phyloP scores from a whole-genome alignment of 805 yeast genomes.

The Wickerhamomyces rabaulensis region DNA sequence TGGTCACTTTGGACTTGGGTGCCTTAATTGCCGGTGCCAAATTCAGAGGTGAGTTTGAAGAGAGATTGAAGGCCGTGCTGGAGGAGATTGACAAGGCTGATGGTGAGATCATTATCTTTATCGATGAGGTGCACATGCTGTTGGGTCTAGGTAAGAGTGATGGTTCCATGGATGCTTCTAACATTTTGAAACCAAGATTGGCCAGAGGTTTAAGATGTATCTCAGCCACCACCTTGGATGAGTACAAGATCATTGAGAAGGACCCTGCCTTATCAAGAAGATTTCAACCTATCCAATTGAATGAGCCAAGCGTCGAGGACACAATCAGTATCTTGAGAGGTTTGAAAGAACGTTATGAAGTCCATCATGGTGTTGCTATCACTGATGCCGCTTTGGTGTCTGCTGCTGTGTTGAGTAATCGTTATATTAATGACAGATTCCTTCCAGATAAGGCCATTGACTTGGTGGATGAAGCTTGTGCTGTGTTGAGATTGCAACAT shows the following conservation, averaged over 20 bases:
- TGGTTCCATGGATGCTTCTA: conserved; percentile 95
- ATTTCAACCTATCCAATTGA: conserved; percentile 80
- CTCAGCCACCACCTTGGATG: conserved; percentile 95
- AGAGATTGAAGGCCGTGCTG: conserved; percentile 72
- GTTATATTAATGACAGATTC: conserved; percentile 88
- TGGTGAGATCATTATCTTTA: conserved; percentile 74
- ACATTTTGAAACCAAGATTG: conserved; percentile 84
- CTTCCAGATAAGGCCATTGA: conserved; percentile 97
- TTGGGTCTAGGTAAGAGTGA: conserved; percentile 91
- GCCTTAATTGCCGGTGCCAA: conserved; percentile 92
- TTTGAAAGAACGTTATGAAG: conserved; percentile 88
- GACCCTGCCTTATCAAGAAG: conserved; percentile 95
- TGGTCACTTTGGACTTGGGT: conserved; percentile 82
- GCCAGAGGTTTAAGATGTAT: conserved; percentile 94
- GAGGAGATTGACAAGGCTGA: conserved; percentile 77
- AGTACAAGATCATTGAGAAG: conserved; percentile 90
- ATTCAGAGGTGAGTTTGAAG: conserved; percentile 94
- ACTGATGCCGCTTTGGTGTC: conserved; percentile 90
- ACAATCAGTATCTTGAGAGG: conserved; percentile 91
- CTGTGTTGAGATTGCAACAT: conserved; percentile 88
- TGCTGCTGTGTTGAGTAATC: conserved; percentile 83
- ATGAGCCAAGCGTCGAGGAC: conserved; percentile 87
- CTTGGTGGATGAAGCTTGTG: conserved; percentile 95
- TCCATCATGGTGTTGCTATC: conserved; percentile 95
- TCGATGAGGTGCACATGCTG: conserved; percentile 86